Base-by-base conservation (phyloP, 139 green algal genomes). In the Tetratostichococcus sp. region DNA sequence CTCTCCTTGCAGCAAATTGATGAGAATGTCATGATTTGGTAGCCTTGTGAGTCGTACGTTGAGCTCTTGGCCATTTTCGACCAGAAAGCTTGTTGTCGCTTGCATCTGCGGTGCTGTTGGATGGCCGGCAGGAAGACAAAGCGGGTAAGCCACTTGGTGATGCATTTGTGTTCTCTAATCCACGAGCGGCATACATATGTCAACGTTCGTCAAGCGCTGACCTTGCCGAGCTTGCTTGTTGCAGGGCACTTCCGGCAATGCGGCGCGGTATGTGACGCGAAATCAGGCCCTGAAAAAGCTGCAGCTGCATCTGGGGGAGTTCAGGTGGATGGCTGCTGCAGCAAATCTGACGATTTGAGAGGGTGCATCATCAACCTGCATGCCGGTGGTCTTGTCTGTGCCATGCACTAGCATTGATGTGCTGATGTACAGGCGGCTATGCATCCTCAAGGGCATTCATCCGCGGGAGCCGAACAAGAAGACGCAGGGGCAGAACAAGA, bases 391-490 rank as follows among this genome's bases (percentile, higher is more conserved):
- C n/a, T 19, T 35, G 30, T 6, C 59, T 31, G 59, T 68, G n/a
- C n/a, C 59, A 31, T 30, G 59, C 11, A 31, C 11, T 30, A 28
- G 65, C 16, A 35, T 4, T 26, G 65, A 35, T 26, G 4, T 4
- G 65, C n/a, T 14, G 8, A 8, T 22, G 8, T 71, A 39, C 83
- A 95, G 94, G 83, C 89, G 94, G 21, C 88, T 99, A 4, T 98
- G 96, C 85, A 99, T 99, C 72, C 84, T 99, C 26, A 99, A 99
- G 82, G 96, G 95, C 71, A 92, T 99, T 31, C 93, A 98, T 79
- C 96, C 96, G 0, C 85, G 96, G 2, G 96, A 99, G 88, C 96
- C 96, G 22, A 97, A 92, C 80, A 98, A 98, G 81, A 99, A 99
- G 82, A 81, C 74, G 30, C 77, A 83, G 35, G 95, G 96, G 1